Base-by-base conservation (phyloP, 805 yeast genomes). In the Saturnispora serradocipensis region DNA sequence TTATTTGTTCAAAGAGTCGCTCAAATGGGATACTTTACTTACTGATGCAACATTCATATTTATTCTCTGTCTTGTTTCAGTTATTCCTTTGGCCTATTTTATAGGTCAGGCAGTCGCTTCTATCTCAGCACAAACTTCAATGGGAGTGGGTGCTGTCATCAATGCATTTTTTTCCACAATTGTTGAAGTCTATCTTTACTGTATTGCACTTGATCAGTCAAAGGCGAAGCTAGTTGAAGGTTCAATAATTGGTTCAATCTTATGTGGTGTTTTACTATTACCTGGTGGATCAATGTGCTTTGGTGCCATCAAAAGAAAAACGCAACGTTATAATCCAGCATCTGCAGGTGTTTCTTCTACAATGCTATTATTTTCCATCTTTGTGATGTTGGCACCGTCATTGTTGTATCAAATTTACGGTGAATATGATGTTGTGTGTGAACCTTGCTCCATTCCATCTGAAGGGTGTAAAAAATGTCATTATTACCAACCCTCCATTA, bases 71-170 rank as follows among this genome's bases (percentile, higher is more conserved):
- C 69, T 93, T 53, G 73, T 86, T 46, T 86, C 97, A 1, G 88
- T 93, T 53, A 78, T 93, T 36, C 99, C 99, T 6, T 72, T 93
- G 58, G 98, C 99, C 0, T 91, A 93, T 64, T 93, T 89, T 68
- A 90, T 93, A 59, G 99, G 99, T 3, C 98, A 91, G 67, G 98
- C 98, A 5, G 99, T 93, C n/a, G 99, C 99, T 0, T 90, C 98
- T 2, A 93, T 93, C 53, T 86, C 96, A 6, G 98, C 99, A 0
- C 99, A 93, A 70, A 88, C 97, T 0, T 90, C 97, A 0, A 93
- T 93, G 99, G 97, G 98, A 28, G 82, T 93, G 54, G 98, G 98
- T 72, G 99, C 99, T 1, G 97, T 90, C 0, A 89, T 93, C 60
- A 93, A 93, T 66, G 99, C 99, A 0, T 91, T 93, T 62, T 93